Base-by-base conservation (phyloP, 2,329 filamentous ascomycete genomes). In the Microdochium nivale region DNA sequence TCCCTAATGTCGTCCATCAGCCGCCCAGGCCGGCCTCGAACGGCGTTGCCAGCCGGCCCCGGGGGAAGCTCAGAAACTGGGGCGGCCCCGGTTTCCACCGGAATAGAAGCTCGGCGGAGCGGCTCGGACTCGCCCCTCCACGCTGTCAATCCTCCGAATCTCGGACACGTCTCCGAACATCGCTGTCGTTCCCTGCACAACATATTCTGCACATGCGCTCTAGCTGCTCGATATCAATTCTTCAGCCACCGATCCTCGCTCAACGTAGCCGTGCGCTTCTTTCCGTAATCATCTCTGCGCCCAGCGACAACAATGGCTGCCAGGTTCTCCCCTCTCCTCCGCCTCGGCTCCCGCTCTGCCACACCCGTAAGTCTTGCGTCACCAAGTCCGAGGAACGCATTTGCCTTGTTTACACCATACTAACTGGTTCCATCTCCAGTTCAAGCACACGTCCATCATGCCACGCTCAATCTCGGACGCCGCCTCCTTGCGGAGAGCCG, bases 401-500 rank as follows among this genome's bases (percentile, higher is more conserved):
- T 19, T 3, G 33, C 33, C 33, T 37, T 16, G 33, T 16, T 13
- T 7, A 3, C 16, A 44, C 5, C 7, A 5, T 13, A 19, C 16
- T 7, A 5, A 13, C 40, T 44, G 19, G 23, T 21, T 7, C 40
- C 40, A 13, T 21, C 40, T 10, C 5, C 21, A 51, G 30, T 25
- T 40, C 32, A 50, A 44, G 25, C 27, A 44, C 49, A 52, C 51
- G 23, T 19, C 47, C 54, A 60, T 67, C 35, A 67, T 69, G 54
- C 64, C 61, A 54, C 64, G 66, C 53, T 59, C 61, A 27, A 66
- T 67, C 60, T 64, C 73, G 43, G 66, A 70, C 58, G 72, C 74
- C 53, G 72, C 75, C 46, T 69, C 70, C 24, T 64, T 81, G 51
- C 77, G 72, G 63, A 72, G 76, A 50, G 80, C 81, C 24, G 76